Base-by-base conservation (phyloP, 495 filamentous ascomycete genomes). In the Hyaloscypha bicolor region DNA sequence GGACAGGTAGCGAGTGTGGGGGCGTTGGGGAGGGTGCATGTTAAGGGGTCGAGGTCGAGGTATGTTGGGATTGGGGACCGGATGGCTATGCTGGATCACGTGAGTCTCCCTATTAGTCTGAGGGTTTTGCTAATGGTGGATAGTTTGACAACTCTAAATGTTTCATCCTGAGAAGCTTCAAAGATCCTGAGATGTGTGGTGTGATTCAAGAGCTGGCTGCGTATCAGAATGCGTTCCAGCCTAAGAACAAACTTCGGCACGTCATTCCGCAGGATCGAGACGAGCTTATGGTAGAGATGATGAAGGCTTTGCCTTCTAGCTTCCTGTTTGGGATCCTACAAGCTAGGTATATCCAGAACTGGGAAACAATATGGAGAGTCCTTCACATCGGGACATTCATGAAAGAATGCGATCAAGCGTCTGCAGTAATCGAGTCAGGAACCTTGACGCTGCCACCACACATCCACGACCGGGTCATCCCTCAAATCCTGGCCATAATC, bases 111-210 rank as follows among this genome's bases (percentile, higher is more conserved):
- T 29, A 16, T 51, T 58, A 9, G 11, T 51, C 2, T 30, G 19
- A 52, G 51, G 9, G 19, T 37, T 9, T 6, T 35, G 55, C 62
- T 69, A 31, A 69, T 45, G 25, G 3, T 33, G 19, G 11, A 16
- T 25, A 72, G 71, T 72, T 72, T 45, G 51, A 61, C 39, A 63
- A 65, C 42, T 58, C 65, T 5, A 72, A 69, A 32, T n/a, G 57
- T 19, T 72, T 69, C 53, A 69, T 69, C 11, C 42, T 72, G 25
- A 51, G 33, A 22, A 56, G 55, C 35, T 62, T 63, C 55, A 25
- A 32, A 16, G 29, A 25, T 16, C 55, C 35, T 37, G 35, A 37
- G 35, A 6, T 37, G 35, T 37, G 8, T 6, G 35, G 35, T 6
- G 6, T 66, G 11, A 52, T 73, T 11, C 25, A 60, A 8, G 71